Conservation (phyloP, 2,329 filamentous ascomycete genomes). For the Plenodomus biglobosus region DNA sequence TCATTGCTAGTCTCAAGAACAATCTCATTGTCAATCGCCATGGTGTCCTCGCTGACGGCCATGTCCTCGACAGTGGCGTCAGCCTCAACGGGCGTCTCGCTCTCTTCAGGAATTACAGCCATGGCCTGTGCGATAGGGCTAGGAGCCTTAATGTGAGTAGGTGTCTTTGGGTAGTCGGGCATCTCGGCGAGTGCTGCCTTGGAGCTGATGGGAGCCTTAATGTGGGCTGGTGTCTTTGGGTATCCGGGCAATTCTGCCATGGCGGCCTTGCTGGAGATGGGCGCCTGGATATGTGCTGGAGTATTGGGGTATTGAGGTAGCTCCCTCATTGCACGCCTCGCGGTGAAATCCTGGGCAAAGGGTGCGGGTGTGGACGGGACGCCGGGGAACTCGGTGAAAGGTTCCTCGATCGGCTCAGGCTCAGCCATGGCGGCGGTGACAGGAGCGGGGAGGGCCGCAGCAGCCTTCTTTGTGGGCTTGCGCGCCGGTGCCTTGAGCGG, state of each 20-base stretch:
- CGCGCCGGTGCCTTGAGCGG: constrained; percentile 32
- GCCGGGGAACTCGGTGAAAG: constrained; percentile 21
- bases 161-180: constrained; percentile 25
- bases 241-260: constrained; percentile 24
- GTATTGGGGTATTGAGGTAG: constrained; percentile 27
- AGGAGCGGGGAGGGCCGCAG: constrained; percentile 1
- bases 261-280: constrained; percentile 17
- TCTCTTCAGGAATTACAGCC: constrained; percentile 10
- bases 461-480: constrained; percentile 26
- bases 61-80: constrained; percentile 1
- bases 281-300: constrained; percentile 22
- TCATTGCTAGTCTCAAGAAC: constrained; percentile 2
- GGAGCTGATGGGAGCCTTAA: constrained; percentile 17
- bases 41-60: neutral
- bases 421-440: constrained; percentile 9
- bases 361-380: constrained; percentile 17
- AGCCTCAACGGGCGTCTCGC: constrained; percentile 11
- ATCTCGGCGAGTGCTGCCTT: constrained; percentile 22
- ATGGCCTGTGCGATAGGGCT: constrained; percentile 5
- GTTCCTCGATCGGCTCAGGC: constrained; percentile 20
- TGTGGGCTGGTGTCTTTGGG: constrained; percentile 30
- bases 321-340: constrained; percentile 19
- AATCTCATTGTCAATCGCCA: neutral
- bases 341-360: constrained; percentile 19
- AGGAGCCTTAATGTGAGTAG: constrained; percentile 18